phyloP scores from a whole-genome alignment of 352 stramenopile genomes.

The Pythium volutum region DNA sequence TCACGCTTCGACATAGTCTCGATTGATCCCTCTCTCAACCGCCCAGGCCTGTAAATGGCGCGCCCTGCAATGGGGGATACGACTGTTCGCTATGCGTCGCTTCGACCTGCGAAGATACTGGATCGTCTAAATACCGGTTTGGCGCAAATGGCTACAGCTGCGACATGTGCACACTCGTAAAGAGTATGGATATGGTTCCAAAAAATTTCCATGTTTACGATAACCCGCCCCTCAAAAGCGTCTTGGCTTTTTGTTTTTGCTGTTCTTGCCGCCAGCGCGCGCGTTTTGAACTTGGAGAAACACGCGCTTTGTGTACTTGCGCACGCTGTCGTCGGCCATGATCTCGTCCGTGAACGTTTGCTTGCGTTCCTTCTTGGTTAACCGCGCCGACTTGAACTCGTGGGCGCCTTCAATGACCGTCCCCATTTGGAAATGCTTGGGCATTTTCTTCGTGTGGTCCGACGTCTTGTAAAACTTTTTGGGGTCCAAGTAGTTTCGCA shows the following conservation, averaged over 20 bases:
- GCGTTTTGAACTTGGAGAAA: constrained; percentile 69
- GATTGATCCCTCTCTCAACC: background rate
- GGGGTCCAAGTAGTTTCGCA: constrained; percentile 94
- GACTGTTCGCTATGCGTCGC: constrained; percentile 24
- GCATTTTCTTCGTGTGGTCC: constrained; percentile 76
- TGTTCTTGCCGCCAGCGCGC: constrained; percentile 30
- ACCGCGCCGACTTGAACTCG: constrained; percentile 88
- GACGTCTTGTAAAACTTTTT: constrained; percentile 97
- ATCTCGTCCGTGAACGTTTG: constrained; percentile 94
- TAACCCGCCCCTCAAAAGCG: constrained; percentile 13
- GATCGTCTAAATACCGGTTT: background rate
- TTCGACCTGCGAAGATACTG: constrained; percentile 13
- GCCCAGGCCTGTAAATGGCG: background rate
- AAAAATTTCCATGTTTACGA: constrained; percentile 10
- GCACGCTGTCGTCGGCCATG: constrained; percentile 86
- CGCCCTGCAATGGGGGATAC: background rate
- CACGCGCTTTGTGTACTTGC: constrained; percentile 86
- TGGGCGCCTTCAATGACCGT: constrained; percentile 90
- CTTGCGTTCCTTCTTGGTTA: constrained; percentile 91
- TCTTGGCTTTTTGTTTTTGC: constrained; percentile 49
- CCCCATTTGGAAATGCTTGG: constrained; percentile 90
- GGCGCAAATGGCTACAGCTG: constrained; percentile 2
- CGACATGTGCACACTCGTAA: constrained; percentile 15
- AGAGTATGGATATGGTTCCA: constrained; percentile 3
- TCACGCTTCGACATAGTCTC: constrained; percentile 59